phyloP scores from a whole-genome alignment of 106 monocot genomes.

The Acanthochlamys bracteata region DNA sequence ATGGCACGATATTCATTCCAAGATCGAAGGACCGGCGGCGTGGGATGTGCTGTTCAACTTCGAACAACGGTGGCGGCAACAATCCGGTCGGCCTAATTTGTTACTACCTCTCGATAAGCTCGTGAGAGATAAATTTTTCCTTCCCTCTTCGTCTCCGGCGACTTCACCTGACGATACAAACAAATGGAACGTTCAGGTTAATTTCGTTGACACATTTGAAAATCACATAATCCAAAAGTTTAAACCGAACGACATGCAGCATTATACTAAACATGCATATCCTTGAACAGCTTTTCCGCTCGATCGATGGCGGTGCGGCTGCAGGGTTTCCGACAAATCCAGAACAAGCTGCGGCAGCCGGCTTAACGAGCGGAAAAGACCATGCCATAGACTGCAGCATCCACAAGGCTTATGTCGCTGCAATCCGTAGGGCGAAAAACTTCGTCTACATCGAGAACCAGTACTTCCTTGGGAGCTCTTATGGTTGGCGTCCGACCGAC shows the following conservation, averaged over 20 bases:
- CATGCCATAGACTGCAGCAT: slow-evolving; percentile 29
- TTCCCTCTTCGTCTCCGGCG: too few relatives aligned
- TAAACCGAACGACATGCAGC: too few relatives aligned
- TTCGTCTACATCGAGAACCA: slow-evolving; percentile 46
- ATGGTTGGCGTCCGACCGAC: slow-evolving; percentile 28
- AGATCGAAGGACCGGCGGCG: slow-evolving; percentile 2
- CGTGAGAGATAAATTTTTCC: too few relatives aligned
- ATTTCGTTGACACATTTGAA: too few relatives aligned
- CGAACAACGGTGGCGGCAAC: slow-evolving; percentile 4
- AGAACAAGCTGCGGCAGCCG: slow-evolving; percentile 2
- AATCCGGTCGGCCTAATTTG: neutral
- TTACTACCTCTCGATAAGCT: too few relatives aligned
- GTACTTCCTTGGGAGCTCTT: slow-evolving; percentile 34
- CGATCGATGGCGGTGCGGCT: neutral
- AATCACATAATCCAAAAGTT: too few relatives aligned
- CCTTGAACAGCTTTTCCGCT: too few relatives aligned
- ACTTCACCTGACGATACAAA: too few relatives aligned
- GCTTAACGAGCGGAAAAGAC: slow-evolving; percentile 30
- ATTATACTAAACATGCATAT: too few relatives aligned
- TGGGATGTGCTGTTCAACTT: slow-evolving; percentile 4
- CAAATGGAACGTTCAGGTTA: neutral
- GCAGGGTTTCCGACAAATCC: neutral
- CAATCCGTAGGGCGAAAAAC: slow-evolving; percentile 33
- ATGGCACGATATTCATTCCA: slow-evolving; percentile 11
- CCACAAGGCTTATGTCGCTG: slow-evolving; percentile 28